phyloP scores from a whole-genome alignment of 176 grass and related monocot genomes.

The Hordeum vulgare region DNA sequence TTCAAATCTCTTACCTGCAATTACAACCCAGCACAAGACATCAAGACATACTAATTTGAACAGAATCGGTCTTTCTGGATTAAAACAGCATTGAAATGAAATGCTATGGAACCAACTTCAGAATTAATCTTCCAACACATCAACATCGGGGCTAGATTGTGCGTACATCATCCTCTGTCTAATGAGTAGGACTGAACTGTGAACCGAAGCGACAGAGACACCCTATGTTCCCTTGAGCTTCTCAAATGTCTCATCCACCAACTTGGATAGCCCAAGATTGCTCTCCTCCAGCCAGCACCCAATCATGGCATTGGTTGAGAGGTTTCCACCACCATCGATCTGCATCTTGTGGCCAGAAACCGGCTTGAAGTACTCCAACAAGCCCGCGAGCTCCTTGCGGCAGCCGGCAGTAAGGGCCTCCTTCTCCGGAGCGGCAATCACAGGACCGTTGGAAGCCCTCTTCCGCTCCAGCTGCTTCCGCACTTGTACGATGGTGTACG shows the following conservation, averaged over 20 bases:
- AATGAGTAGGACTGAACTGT: constrained; percentile 47
- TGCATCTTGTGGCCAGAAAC: constrained; percentile 36
- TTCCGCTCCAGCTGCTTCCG: constrained; percentile 85
- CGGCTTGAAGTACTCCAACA: constrained; percentile 47
- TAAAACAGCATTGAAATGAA: background rate
- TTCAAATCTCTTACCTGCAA: constrained; percentile 74
- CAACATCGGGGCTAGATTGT: constrained; percentile 44
- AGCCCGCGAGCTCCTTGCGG: constrained; percentile 35
- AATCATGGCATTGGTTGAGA: constrained; percentile 45
- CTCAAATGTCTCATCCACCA: constrained; percentile 50
- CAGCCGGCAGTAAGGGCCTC: constrained; percentile 33
- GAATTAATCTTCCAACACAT: constrained; percentile 69
- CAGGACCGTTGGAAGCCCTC: constrained; percentile 38
- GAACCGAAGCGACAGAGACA: constrained; percentile 42
- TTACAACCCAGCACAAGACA: background rate
- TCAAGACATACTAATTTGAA: background rate
- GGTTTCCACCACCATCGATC: constrained; percentile 11
- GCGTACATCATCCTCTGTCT: constrained; percentile 85
- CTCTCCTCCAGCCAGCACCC: constrained; percentile 76
- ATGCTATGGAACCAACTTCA: background rate
- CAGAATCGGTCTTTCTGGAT: too few relatives aligned
- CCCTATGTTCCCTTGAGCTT: constrained; percentile 48
- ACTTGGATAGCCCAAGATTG: constrained; percentile 50
- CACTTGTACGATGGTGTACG: constrained; percentile 19
- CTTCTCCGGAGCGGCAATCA: constrained; percentile 40